Evolutionary conservation across 805 yeast species (phyloP).

Genomic region (Kodamaea leandrae): DNA sequence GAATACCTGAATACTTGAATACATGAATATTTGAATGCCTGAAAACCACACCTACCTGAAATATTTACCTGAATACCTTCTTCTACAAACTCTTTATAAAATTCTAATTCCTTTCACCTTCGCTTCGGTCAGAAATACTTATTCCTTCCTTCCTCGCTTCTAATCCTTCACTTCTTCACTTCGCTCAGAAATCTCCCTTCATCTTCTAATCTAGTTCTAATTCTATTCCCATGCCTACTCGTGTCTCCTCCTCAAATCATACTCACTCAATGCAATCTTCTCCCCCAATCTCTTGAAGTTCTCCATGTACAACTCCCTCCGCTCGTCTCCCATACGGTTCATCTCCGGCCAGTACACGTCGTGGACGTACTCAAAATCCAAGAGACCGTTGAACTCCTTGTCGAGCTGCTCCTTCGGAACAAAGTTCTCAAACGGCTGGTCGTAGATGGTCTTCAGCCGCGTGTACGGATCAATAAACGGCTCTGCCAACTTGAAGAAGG

Average conservation of each 20-base stretch:
- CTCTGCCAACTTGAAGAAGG: conserved; percentile 83
- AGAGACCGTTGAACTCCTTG: conserved; percentile 77
- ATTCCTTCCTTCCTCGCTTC: background rate
- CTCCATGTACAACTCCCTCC: conserved; percentile 59
- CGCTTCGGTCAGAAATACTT: background rate
- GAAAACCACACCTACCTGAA: background rate
- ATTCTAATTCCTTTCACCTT: background rate
- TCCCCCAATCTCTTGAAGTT: conserved; percentile 73
- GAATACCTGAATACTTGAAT: background rate
- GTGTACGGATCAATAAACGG: conserved; percentile 97
- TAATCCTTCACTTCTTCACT: background rate
- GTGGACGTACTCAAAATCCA: conserved; percentile 82
- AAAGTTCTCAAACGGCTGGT: conserved; percentile 80
- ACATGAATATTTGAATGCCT: background rate
- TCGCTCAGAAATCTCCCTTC: background rate
- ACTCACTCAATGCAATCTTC: conserved; percentile 76
- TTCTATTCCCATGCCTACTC: background rate
- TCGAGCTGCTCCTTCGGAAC: conserved; percentile 83
- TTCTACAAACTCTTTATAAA: background rate
- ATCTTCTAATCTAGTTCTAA: background rate
- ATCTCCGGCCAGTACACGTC: conserved; percentile 74
- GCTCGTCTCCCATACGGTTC: conserved; percentile 55
- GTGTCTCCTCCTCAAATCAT: conserved; percentile 54
- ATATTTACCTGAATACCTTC: background rate
- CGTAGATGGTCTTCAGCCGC: conserved; percentile 87